A percentile compares a stretch with the other conserved stretches of the same genome.
phyloP scores from a whole-genome alignment of 176 grass and related monocot species.

The Pontederia paniculata region DNA sequence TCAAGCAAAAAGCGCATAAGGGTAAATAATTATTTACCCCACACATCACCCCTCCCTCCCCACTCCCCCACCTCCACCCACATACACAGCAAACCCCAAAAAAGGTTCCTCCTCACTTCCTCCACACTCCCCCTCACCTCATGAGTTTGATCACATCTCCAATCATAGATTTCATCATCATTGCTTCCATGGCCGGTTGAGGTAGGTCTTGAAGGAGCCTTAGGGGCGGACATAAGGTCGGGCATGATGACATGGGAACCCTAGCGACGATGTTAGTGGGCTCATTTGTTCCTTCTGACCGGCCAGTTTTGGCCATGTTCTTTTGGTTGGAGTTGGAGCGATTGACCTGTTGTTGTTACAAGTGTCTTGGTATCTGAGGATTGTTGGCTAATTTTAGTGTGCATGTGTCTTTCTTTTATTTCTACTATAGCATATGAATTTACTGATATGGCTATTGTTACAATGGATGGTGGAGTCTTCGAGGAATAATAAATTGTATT shows the following conservation, averaged over 20 bases:
- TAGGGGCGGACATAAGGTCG: not conserved
- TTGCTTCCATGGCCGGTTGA: conserved; percentile 14
- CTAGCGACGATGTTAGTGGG: conserved; percentile 15
- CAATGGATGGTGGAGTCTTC: no score
- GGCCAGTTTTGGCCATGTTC: conserved; percentile 10
- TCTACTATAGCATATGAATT: no score
- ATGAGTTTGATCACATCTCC: conserved; percentile 2
- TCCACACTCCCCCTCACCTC: conserved; percentile 15
- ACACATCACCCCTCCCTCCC: no score
- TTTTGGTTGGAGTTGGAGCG: not conserved
- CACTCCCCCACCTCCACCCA: not conserved
- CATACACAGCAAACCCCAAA: not conserved
- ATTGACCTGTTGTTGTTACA: not conserved
- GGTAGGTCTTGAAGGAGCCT: conserved; percentile 1
- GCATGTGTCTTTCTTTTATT: no score
- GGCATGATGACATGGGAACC: not conserved
- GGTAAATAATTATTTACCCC: no score
- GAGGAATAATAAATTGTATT: no score
- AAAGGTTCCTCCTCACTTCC: conserved; percentile 3
- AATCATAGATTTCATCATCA: conserved; percentile 7
- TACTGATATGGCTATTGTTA: no score
- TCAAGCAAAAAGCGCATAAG: no score
- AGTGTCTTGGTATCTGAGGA: conserved; percentile 14
- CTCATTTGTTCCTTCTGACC: not conserved
- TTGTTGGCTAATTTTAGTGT: no score